phyloP scores from a whole-genome alignment of 805 yeast genomes.

The Metschnikowia picachoensis region DNA sequence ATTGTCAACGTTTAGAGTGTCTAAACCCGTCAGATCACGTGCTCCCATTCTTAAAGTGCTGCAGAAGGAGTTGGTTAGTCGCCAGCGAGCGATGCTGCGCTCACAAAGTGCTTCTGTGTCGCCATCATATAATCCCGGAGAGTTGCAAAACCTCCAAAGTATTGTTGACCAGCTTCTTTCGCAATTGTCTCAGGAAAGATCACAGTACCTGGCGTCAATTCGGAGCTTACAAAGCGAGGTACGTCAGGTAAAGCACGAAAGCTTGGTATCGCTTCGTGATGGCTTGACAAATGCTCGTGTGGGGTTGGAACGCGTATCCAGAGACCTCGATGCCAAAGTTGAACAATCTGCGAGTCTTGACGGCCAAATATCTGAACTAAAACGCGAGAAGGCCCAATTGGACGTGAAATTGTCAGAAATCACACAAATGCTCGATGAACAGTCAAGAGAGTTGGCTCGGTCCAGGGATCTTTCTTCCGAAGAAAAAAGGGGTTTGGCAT shows the following conservation, averaged over 20 bases:
- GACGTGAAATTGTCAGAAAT: not conserved
- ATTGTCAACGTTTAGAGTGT: not conserved
- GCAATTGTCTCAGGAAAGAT: not conserved
- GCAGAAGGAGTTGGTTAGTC: not conserved
- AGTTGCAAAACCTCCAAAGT: not conserved
- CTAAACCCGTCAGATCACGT: not conserved
- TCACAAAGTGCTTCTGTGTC: not conserved
- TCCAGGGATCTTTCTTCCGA: not conserved
- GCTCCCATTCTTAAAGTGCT: not conserved
- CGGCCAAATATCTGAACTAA: not conserved
- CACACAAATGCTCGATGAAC: not conserved
- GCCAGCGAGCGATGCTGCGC: not conserved
- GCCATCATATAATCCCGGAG: not conserved
- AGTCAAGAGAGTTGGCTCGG: not conserved
- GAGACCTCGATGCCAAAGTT: not conserved
- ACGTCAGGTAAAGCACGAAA: not conserved
- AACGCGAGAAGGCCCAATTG: not conserved
- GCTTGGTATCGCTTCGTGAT: not conserved
- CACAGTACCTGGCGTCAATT: not conserved
- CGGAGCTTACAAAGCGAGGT: not conserved
- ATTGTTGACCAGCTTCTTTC: not conserved
- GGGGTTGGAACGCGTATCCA: not conserved
- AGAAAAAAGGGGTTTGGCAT: not conserved
- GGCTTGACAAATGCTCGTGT: slow-evolving; percentile 1
- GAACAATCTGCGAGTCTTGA: not conserved